Percentiles rank a stretch among this genome's conserved stretches.
Conservation (phyloP, 1,139 yeast species). For the Hyphopichia khmerensis region DNA sequence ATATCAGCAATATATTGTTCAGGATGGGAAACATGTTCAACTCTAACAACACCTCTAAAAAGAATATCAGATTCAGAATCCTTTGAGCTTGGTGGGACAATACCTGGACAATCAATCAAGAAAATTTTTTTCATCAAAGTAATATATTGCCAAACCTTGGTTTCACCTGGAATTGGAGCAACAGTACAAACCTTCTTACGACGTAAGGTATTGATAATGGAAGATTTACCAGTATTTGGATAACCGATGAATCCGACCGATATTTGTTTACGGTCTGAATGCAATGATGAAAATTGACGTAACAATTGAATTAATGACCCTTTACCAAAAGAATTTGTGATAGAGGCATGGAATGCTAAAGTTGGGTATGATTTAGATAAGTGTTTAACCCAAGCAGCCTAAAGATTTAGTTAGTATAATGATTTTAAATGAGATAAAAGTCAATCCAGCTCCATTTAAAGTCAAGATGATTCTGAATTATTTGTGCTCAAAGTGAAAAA, state of each 20-base stretch:
- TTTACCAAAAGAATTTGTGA: conserved; percentile 95
- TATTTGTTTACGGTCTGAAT: conserved; percentile 90
- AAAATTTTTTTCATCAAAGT: conserved; percentile 94
- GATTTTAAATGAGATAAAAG: neutral
- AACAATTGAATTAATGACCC: conserved; percentile 91
- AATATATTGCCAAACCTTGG: conserved; percentile 98
- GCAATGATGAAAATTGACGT: conserved; percentile 89
- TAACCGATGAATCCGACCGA: conserved; percentile 97
- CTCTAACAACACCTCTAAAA: conserved; percentile 96
- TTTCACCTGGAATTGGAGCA: conserved; percentile 98
- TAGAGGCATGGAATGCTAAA: conserved; percentile 96
- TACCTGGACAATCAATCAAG: conserved; percentile 97
- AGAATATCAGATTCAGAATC: conserved; percentile 93
- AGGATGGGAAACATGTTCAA: conserved; percentile 92
- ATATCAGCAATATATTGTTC: conserved; percentile 94
- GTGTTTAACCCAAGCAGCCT: conserved; percentile 99
- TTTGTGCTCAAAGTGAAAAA: conserved; percentile 1
- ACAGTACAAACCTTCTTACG: conserved; percentile 95
- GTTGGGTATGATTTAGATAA: conserved; percentile 91
- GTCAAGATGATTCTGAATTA: neutral
- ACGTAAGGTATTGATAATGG: conserved; percentile 89
- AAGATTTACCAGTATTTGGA: conserved; percentile 96
- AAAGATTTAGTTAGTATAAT: conserved; percentile 44
- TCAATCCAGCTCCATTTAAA: conserved; percentile 1
- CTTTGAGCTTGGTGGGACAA: conserved; percentile 90